Evolutionary conservation across 495 filamentous ascomycete species (phyloP), one percentile per base, ranked within the genome.

Genomic region (Sphaerosporella brunnea): DNA sequence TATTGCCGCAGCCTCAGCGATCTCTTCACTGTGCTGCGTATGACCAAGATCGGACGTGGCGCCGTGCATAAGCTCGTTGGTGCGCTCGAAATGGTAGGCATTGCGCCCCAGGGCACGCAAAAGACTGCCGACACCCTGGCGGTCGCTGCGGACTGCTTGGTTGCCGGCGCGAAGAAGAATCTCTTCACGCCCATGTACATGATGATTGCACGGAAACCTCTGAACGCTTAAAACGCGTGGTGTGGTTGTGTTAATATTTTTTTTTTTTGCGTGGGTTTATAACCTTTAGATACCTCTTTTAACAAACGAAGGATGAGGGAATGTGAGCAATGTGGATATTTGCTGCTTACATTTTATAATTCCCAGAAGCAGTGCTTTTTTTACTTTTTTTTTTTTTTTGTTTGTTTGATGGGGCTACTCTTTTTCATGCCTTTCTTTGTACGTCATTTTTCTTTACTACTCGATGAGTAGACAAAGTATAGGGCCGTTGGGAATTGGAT

Each of bases 131-230:
- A 95, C 65, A 81, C 79, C 53, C 66, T 97, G 51, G 86, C 80
- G 8, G 49, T 76, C 49, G 90, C 82, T 16, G 90, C 74, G 20
- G 92, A 96, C 63, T 81, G 76, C 51, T 70, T 97, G 45, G 90
- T 94, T 4, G 84, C 79, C 37, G 90, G 90, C 66, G 90, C 77
- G 30, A 78, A 82, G 39, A 75, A 84, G 72, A 82, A 93, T 61
- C 73, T 97, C 15, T 97, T 97, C 69, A 97, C 90, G 0, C 90
- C 90, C 30, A 97, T 97, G 90, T 96, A 95, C 69, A 68, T 97
- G 63, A 95, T 97, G 90, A 77, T 97, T 48, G 90, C 74, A 30
- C 75, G 85, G 66, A 97, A 97, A 70, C 84, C 88, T n/a, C 49
- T 57, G 48, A 57, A 60, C 15, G 49, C 57, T 42, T 59, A 59